Evolutionary conservation across 176 grass and related monocot genomes (phyloP), one percentile per base, ranked within the genome.

Genomic region (Triticum monococcum): DNA sequence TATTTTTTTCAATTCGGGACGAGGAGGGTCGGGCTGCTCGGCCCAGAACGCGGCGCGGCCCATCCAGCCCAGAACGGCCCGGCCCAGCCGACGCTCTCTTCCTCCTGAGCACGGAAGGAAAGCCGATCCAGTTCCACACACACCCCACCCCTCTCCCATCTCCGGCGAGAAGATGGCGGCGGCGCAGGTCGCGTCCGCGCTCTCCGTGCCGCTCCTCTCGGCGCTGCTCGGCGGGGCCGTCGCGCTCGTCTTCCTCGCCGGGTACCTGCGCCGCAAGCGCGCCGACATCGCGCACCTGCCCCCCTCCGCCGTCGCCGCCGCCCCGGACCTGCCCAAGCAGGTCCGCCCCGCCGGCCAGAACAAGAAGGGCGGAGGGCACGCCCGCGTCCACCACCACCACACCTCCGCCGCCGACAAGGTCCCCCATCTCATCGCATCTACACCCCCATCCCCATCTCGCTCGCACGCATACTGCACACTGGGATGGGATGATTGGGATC

Each of bases 231-330:
- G 94, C 57, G 97, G 82, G 48, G 92, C 85, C 71, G 60, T 99
- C 85, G 89, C 92, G 30, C 80, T 99, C 82, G 32, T 99, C 87
- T 91, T 98, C 82, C 78, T 98, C 70, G 87, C 90, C 11, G 89
- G 91, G 31, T 96, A 94, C 90, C 81, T 99, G 72, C 90, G 92
- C 85, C 97, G 97, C 81, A 99, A 94, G 89, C 90, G 97, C 78
- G 90, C 89, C 10, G 92, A 79, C 81, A 62, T 94, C 85, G 87
- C 89, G 32, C 93, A 91, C 37, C 37, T 96, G 52, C 87, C 97
- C 23, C 85, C 91, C 25, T 48, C 88, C 38, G 64, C 86, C 0
- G 28, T 82, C 83, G 85, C 85, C 31, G 67, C 86, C 65, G 63
- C 85, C 65, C 84, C 74, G 45, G 81, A 85, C 25, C 90, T 79